Base-by-base conservation (phyloP, 2,329 filamentous ascomycete genomes). In the Mycosphaerella arachidis region DNA sequence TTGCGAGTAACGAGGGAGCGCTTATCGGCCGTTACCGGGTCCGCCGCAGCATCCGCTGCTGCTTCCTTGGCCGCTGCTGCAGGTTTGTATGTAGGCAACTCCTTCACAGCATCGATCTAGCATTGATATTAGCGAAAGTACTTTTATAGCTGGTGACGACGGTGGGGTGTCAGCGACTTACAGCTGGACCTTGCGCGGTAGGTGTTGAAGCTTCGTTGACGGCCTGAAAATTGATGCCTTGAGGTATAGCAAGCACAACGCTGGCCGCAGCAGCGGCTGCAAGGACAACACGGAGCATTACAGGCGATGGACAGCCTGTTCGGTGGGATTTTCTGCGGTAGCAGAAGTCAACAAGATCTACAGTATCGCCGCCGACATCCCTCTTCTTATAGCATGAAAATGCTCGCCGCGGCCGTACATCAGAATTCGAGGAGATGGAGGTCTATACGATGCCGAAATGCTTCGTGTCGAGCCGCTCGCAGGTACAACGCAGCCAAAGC, bases 151-250 rank as follows among this genome's bases (percentile, higher is more conserved):
- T 48, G 12, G 16, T 56, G 29, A 12, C 5, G 6, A 40, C 18
- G 29, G 9, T 31, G 33, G 12, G 52, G 20, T 37, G 40, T 51
- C 45, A 37, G 55, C 52, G 27, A 57, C 55, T 9, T 37, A 54
- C 29, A 18, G 61, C 62, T 31, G 62, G 55, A 45, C 60, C 63
- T 8, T 58, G 53, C 3, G 53, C 48, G 30, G 59, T 53, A 40
- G 55, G 48, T 57, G 59, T 48, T 12, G 57, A 52, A 20, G 55
- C 46, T 27, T 59, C 56, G 31, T 64, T 57, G 16, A 69, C 58
- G 33, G 54, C 59, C 31, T 58, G 63, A 31, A 70, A 60, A 48
- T 70, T 64, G 37, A 68, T 69, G 20, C 60, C 57, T 43, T 68
- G 64, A 6, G 63, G 62, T 45, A 58, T 58, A 48, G 67, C 66